Base-by-base conservation (phyloP, 805 yeast genomes). In the Monosporozyma aquatica region DNA sequence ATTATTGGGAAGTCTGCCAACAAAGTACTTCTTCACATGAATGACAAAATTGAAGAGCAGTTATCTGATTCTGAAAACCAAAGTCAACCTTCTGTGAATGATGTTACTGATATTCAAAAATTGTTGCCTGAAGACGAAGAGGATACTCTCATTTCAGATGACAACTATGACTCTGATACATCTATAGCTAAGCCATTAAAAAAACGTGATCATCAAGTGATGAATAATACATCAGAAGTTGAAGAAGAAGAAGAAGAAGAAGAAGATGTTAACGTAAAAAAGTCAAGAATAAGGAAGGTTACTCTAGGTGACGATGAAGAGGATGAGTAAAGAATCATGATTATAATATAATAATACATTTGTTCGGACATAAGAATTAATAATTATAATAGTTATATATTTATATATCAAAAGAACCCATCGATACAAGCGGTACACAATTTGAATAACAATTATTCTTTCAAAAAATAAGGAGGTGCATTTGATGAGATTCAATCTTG, bases 1-100 rank as follows among this genome's bases (percentile, higher is more conserved):
- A 35, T 26, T 13, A 13, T 15, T 5, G 35, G 30, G 17, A 13
- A 15, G n/a, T 42, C 32, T 9, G 55, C 62, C 5, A 54, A 54
- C 29, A 43, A 36, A 41, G 25, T 56, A 2, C 43, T 57, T 17
- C 38, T 50, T 22, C 41, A 49, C 5, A 34, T 38, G n/a, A 35
- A 39, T 27, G 14, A 30, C 6, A 22, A 32, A 33, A 9, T 27
- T 21, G 37, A 33, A 29, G 38, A 30, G 5, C 40, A 43, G 10
- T n/a, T 28, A 4, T 13, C n/a, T 13, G 17, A 26, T 14, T n/a
- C 29, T n/a, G 20, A 23, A 23, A 9, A 23, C 25, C 25, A 23
- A 23, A 23, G 6, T 9, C 25, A 23, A 6, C 6, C 6, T 9
- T 23, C 25, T 23, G 25, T 23, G 9, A 6, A 15, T 11, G 34